These are phyloP conservation scores for Cadophora sp. DNA, from an alignment of 2,329 filamentous ascomycete genomes.

Conservation along the genomic window DNA sequence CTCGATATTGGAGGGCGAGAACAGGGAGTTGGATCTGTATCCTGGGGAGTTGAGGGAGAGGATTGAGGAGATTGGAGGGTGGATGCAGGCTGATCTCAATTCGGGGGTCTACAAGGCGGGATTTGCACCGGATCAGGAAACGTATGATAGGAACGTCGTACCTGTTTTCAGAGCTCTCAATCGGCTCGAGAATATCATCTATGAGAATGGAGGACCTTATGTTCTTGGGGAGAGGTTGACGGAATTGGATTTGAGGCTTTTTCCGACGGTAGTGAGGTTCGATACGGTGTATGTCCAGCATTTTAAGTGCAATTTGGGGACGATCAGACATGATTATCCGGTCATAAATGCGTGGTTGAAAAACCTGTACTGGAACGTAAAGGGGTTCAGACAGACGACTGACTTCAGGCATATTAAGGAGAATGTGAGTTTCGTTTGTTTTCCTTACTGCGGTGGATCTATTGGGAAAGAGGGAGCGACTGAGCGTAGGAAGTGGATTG, in stretches of 20 bases:
- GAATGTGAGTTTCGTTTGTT: constrained; percentile 31
- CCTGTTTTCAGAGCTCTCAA: constrained; percentile 80
- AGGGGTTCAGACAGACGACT: constrained; percentile 54
- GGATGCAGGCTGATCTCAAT: constrained; percentile 77
- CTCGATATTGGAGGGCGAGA: constrained; percentile 49
- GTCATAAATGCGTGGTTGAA: constrained; percentile 70
- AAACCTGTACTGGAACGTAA: constrained; percentile 70
- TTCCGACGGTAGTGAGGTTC: constrained; percentile 67
- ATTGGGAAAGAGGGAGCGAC: not conserved
- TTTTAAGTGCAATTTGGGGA: constrained; percentile 65
- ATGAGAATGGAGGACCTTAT: constrained; percentile 51
- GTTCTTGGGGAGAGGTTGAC: constrained; percentile 78
- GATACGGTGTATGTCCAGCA: constrained; percentile 71
- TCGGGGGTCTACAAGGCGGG: constrained; percentile 77
- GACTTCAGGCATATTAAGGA: constrained; percentile 58
- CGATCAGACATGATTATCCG: constrained; percentile 56
- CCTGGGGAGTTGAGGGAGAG: constrained; percentile 62
- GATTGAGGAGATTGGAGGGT: constrained; percentile 79
- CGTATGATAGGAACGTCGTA: constrained; percentile 76
- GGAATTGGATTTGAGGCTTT: constrained; percentile 80
- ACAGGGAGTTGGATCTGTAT: constrained; percentile 68
- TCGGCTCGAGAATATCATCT: constrained; percentile 73
- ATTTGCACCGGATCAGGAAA: constrained; percentile 81
- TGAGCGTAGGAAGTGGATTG: not conserved
- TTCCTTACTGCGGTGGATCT: not conserved